Percentiles rank a stretch among this genome's conserved stretches.
Evolutionary conservation across 306 rosid species (phyloP).

Genomic region (Cucurbita ficifolia): DNA sequence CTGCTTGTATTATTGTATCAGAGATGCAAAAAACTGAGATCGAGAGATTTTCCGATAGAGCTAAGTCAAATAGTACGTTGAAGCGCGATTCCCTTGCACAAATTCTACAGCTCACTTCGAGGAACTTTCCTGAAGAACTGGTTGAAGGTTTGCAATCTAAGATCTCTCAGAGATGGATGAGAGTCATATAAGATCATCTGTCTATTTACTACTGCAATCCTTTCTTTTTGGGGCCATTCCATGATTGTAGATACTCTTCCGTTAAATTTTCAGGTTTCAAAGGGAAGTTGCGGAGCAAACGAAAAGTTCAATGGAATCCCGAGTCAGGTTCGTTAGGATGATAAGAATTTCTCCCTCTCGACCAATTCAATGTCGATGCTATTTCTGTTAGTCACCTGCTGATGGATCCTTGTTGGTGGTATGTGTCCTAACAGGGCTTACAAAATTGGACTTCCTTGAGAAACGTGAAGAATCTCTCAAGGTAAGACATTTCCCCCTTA

Average conservation of each 20-base stretch:
- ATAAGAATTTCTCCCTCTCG: neutral
- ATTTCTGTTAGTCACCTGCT: neutral
- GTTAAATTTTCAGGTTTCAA: constrained; percentile 8
- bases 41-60: constrained; percentile 8
- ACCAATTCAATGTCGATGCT: neutral
- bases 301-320: constrained; percentile 11
- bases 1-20: neutral
- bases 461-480: constrained; percentile 9
- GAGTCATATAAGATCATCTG: neutral
- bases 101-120: constrained; percentile 3
- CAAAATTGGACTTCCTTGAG: constrained; percentile 8
- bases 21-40: neutral
- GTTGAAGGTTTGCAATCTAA: constrained; percentile 7
- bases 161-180: neutral
- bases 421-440: neutral
- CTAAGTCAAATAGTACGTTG: neutral
- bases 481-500: neutral
- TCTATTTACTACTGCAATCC: neutral
- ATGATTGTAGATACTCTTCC: neutral
- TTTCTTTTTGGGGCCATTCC: neutral
- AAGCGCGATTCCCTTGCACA: constrained; percentile 8
- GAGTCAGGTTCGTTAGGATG: constrained; percentile 8
- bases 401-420: neutral
- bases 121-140: constrained; percentile 12
- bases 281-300: constrained; percentile 1